These are phyloP conservation scores for Colletotrichum sp. DNA, from an alignment of 2,329 filamentous ascomycete species.

Conservation along the genomic window DNA sequence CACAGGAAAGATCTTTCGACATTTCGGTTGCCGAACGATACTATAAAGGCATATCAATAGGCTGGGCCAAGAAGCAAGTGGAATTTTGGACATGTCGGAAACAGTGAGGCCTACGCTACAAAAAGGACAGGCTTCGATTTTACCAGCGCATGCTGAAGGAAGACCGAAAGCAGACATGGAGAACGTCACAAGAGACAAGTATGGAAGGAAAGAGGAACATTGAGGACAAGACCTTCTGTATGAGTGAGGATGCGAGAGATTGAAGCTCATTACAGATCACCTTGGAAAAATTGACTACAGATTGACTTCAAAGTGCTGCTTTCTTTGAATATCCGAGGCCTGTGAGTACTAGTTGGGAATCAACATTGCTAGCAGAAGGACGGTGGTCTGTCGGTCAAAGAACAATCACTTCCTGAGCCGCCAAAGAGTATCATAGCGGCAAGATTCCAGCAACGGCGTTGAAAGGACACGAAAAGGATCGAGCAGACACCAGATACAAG, in stretches of 20 bases:
- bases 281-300: background rate
- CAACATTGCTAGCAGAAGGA: background rate
- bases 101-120: background rate
- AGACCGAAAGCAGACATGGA: background rate
- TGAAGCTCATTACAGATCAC: background rate
- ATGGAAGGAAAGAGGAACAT: background rate
- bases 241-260: background rate
- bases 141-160: background rate
- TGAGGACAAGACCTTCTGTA: background rate
- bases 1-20: background rate
- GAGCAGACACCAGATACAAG: background rate
- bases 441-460: background rate
- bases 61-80: background rate
- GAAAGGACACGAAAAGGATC: background rate
- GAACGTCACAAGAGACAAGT: background rate
- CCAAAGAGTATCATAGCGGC: background rate
- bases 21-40: background rate
- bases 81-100: too few relatives aligned
- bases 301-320: background rate
- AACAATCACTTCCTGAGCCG: background rate
- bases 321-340: background rate
- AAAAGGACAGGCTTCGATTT: background rate
- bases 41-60: background rate
- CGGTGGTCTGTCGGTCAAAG: background rate
- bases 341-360: background rate